phyloP scores from a whole-genome alignment of 331 rosid species.

The Arachis monticola region DNA sequence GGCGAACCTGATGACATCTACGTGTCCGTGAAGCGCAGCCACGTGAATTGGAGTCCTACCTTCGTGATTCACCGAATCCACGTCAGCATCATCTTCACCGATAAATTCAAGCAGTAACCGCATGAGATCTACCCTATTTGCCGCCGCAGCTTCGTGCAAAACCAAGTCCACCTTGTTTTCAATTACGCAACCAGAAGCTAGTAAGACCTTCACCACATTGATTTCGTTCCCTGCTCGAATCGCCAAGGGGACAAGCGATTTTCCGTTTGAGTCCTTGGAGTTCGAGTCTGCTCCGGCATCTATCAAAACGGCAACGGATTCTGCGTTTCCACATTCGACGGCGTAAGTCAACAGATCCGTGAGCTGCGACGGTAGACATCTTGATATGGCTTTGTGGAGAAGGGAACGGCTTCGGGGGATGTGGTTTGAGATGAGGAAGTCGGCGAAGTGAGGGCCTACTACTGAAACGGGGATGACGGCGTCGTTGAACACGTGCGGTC shows the following conservation, averaged over 20 bases:
- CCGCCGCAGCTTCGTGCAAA: constrained; percentile 61
- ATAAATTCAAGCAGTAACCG: constrained; percentile 41
- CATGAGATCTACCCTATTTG: constrained; percentile 59
- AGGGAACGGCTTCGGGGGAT: constrained; percentile 29
- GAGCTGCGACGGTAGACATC: constrained; percentile 56
- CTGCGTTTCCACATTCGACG: constrained; percentile 44
- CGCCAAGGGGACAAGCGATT: constrained; percentile 54
- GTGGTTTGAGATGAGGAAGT: constrained; percentile 48
- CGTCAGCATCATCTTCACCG: constrained; percentile 24
- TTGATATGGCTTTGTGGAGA: constrained; percentile 54
- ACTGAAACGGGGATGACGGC: constrained; percentile 62
- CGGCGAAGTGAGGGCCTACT: constrained; percentile 65
- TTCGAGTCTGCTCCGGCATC: constrained; percentile 65
- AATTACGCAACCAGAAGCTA: constrained; percentile 52
- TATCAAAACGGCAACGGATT: constrained; percentile 51
- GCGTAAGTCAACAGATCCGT: constrained; percentile 53
- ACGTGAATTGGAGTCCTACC: constrained; percentile 67
- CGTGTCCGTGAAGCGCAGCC: constrained; percentile 63
- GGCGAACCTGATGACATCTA: constrained; percentile 17
- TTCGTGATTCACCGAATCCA: constrained; percentile 48
- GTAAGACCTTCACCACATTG: constrained; percentile 54
- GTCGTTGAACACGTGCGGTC: constrained; percentile 79
- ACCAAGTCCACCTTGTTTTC: constrained; percentile 46
- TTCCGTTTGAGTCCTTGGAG: constrained; percentile 38
- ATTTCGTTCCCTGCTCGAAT: constrained; percentile 42